Evolutionary conservation across 73 alveolate genomes (phyloP), one percentile per base, ranked within the genome.

Genomic region (Effrenium voratum): DNA sequence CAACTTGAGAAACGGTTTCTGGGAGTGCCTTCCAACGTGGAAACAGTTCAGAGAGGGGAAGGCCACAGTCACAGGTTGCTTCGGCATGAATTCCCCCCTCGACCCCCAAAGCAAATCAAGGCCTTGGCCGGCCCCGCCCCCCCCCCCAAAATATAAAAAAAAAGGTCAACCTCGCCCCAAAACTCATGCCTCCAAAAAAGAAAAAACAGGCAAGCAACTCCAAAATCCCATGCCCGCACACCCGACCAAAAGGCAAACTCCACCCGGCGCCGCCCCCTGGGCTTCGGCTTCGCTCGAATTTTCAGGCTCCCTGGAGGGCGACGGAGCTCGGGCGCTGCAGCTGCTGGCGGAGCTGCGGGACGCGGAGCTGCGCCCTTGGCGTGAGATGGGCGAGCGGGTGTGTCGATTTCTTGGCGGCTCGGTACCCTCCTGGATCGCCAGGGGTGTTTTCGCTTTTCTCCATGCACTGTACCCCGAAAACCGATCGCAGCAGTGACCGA

Each of bases 321-420:
- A 32, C 50, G 60, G 95, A 85, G 73, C 24, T 19, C 38, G 32
- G 26, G 95, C 84, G 60, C 52, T 88, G 49, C 59, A 72, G 55
- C 95, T 88, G 46, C 45, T 88, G 68, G 10, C 49, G 49, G 86
- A 86, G 26, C 45, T 86, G 94, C 94, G 82, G 2, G n/a, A 81
- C 3, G 59, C 94, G 24, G 34, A 26, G 59, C 32, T 86, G 94
- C 43, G 60, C 26, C n/a, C 94, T 43, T 45, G 81, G 26, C 47
- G 19, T 41, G 12, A 15, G 66, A 45, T 30, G 41, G 24, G 19
- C 15, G 47, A 19, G 60, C 43, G 28, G 60, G 38, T 77, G 88
- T 41, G 36, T 16, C 1, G 41, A 6, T 19, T 66, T 66, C 79
- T 12, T 28, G 79, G 13, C 3, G 80, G n/a, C n/a, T n/a, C n/a